Evolutionary conservation across 2,329 filamentous ascomycete species (phyloP), one percentile per base, ranked within the genome.

Genomic region (Phaeosphaeriaceae sp.): DNA sequence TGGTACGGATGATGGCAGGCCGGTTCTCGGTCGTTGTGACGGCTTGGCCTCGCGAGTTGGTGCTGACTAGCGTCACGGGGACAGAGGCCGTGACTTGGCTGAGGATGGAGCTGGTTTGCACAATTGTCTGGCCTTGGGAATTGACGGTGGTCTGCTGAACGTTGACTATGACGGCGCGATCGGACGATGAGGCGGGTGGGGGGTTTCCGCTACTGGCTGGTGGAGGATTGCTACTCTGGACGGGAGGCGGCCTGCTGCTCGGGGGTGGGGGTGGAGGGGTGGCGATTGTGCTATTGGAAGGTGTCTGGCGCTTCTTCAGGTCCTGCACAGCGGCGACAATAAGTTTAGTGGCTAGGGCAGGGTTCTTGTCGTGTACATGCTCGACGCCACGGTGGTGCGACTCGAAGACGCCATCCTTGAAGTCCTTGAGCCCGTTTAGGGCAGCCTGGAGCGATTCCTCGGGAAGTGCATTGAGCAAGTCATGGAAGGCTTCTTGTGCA

Each of bases 351-450:
- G 86, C 86, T 30, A 89, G 76, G 30, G 81, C 78, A 17, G 84
- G 81, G 64, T 89, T 81, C 56, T 82, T 80, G 35, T 78, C 76
- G 72, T 85, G 82, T 21, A 88, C 79, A 28, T 81, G 83, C 68
- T 88, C 83, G 46, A 88, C 78, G 20, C 86, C 86, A 9, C 80
- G 77, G 58, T 79, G 80, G 63, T 88, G 87, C 55, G 84, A 83
- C 55, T 83, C 79, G 69, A 86, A 89, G 47, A 89, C 80, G 50
- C 87, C 87, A 65, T 89, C 82, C 67, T 85, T 81, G 73, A 86
- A 90, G 64, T 83, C 83, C 39, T 81, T 79, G 37, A 83, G 81
- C 53, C 80, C 76, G 69, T 89, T 85, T 26, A 92, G 78, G 44
- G 88, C 82, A 38, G 82, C 81, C 69, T 90, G 86, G 45, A 92